phyloP scores from a whole-genome alignment of 441 rosid genomes.

The Lagerstroemia fauriei region DNA sequence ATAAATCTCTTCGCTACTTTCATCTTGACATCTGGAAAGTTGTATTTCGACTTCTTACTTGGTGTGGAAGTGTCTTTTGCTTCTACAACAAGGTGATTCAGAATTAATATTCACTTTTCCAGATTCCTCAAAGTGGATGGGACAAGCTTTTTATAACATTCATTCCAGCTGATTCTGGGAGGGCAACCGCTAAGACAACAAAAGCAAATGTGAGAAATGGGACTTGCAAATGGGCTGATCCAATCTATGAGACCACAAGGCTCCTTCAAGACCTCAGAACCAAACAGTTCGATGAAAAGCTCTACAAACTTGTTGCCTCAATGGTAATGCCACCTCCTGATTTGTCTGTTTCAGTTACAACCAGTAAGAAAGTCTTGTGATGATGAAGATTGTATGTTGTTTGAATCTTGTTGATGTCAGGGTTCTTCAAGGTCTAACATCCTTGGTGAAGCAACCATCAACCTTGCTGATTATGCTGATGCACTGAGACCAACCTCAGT shows the following conservation, averaged over 20 bases:
- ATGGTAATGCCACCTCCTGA: slow-evolving; percentile 57
- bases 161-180: slow-evolving; percentile 87
- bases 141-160: slow-evolving; percentile 91
- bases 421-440: slow-evolving; percentile 89
- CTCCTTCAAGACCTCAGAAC: slow-evolving; percentile 86
- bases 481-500: slow-evolving; percentile 78
- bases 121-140: slow-evolving; percentile 97
- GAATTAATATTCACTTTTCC: slow-evolving; percentile 17
- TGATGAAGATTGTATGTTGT: slow-evolving; percentile 25
- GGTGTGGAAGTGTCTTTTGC: no score
- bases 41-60: not conserved
- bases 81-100: not conserved
- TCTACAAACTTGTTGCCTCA: slow-evolving; percentile 75
- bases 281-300: slow-evolving; percentile 80
- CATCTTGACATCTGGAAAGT: not conserved
- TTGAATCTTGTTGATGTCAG: slow-evolving; percentile 47
- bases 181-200: slow-evolving; percentile 87
- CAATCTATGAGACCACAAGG: slow-evolving; percentile 93
- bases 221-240: slow-evolving; percentile 98
- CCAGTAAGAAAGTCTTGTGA: slow-evolving; percentile 11
- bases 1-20: not conserved
- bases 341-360: slow-evolving; percentile 18
- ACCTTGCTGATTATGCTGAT: slow-evolving; percentile 91
- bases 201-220: slow-evolving; percentile 97
- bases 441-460: slow-evolving; percentile 88